These are phyloP conservation scores for Vaccinium myrtillus DNA, from an alignment of 148 eudicot genomes.

Conservation along the genomic window DNA sequence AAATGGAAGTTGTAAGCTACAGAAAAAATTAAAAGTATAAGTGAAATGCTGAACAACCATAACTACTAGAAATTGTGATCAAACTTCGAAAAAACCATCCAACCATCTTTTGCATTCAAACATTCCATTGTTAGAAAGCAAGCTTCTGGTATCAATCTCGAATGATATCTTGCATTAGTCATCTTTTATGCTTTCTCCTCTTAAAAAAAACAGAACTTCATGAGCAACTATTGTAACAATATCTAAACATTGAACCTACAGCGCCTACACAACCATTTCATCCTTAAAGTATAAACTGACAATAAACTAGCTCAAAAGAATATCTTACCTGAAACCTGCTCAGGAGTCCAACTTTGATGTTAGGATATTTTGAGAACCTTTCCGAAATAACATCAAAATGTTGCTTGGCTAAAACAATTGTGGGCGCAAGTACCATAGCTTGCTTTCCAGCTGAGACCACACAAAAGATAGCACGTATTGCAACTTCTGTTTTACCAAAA, in stretches of 20 bases:
- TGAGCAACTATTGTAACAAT: background rate
- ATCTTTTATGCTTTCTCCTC: background rate
- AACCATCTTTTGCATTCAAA: conserved; percentile 5
- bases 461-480: conserved; percentile 88
- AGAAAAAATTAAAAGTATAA: background rate
- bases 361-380: conserved; percentile 63
- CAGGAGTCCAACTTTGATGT: conserved; percentile 76
- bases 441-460: conserved; percentile 93
- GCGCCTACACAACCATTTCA: background rate
- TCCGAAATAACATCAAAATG: conserved; percentile 83
- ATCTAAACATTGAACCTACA: background rate
- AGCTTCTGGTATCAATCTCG: background rate
- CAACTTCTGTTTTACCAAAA: conserved; percentile 99
- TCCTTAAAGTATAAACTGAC: background rate
- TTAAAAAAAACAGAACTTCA: background rate
- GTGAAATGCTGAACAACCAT: background rate
- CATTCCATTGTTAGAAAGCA: background rate
- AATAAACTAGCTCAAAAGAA: conserved; percentile 14
- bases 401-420: conserved; percentile 93
- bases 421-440: conserved; percentile 95
- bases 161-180: background rate
- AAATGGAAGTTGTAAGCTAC: background rate
- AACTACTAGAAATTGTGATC: background rate
- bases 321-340: conserved; percentile 92
- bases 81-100: background rate